Evolutionary conservation across 257 asterid species (phyloP).

Genomic region (Nemophila menziesii): DNA sequence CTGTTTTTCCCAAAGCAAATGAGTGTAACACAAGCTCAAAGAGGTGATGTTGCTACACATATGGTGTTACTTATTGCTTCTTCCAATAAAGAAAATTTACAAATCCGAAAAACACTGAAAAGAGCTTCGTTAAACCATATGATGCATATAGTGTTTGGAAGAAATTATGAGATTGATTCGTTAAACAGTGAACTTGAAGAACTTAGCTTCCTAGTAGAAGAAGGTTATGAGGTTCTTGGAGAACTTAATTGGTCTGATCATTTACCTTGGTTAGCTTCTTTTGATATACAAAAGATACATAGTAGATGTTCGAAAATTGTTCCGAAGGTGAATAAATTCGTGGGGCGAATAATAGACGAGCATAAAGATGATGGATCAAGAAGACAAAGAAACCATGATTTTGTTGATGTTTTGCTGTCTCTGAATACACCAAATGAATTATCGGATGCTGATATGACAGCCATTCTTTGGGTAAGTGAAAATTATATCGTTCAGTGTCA

Average conservation of each 20-base stretch:
- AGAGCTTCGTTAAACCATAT: slow-evolving; percentile 34
- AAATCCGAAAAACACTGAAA: slow-evolving; percentile 27
- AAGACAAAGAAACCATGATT: slow-evolving; percentile 5
- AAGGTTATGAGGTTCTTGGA: slow-evolving; percentile 55
- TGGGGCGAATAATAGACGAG: slow-evolving; percentile 26
- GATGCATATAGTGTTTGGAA: slow-evolving; percentile 55
- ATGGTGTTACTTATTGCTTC: neutral
- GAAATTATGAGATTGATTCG: slow-evolving; percentile 17
- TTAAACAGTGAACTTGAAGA: slow-evolving; percentile 22
- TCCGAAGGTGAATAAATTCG: slow-evolving; percentile 41
- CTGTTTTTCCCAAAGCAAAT: slow-evolving; percentile 48
- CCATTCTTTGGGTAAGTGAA: slow-evolving; percentile 21
- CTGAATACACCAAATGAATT: neutral
- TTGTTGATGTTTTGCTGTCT: slow-evolving; percentile 20
- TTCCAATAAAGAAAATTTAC: neutral
- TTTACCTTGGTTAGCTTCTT: slow-evolving; percentile 37
- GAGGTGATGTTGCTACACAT: slow-evolving; percentile 8
- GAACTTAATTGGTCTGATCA: slow-evolving; percentile 57
- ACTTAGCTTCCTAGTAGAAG: slow-evolving; percentile 34
- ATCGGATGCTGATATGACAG: slow-evolving; percentile 15
- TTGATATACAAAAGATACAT: slow-evolving; percentile 31
- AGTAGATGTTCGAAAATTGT: slow-evolving; percentile 32
- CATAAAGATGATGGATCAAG: slow-evolving; percentile 12
- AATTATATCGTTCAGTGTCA: too few relatives aligned
- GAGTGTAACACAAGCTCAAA: slow-evolving; percentile 23